Evolutionary conservation across 2,329 filamentous ascomycete genomes (phyloP), one percentile per base, ranked within the genome.

Genomic region (Colletotrichum tropicale): DNA sequence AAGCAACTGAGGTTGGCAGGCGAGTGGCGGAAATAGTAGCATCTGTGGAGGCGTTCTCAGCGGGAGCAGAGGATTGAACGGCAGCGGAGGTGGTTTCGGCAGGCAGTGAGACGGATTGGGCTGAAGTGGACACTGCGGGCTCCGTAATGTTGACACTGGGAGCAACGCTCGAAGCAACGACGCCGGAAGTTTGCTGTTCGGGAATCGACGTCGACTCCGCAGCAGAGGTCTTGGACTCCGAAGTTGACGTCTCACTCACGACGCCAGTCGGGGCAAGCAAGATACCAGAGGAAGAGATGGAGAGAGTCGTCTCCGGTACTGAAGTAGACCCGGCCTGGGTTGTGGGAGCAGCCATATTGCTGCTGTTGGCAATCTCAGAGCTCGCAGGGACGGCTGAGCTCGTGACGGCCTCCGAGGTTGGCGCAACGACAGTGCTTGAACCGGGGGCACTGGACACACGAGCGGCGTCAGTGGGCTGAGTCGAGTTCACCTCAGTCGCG

Each of bases 261-360:
- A 82, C 79, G 30, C 83, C 83, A 9, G 81, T 84, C 24, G 82
- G 82, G 13, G 80, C 83, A 15, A 84, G 69, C 7, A 83, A 76
- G 68, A 84, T 82, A 21, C 76, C 76, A 4, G 81, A 78, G 34
- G 79, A 72, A 52, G 67, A 68, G 24, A 66, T 64, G n/a, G 61
- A 68, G 6, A 60, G 70, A 18, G 67, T 70, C 10, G 67, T 21
- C 56, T 58, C 69, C 18, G 64, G 24, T 21, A 70, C 56, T 6
- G 64, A 64, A 34, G 21, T 74, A 4, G 60, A 60, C 5, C 55
- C 43, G 16, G 66, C 26, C 32, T 58, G 34, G 28, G n/a, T 61
- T 18, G 56, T 61, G 7, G 66, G 34, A 16, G 56, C 32, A n/a
- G 26, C 36, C 15, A 8, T 24, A 7, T 52, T 68, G 30, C 72